Base-by-base conservation (phyloP, 78 protist genomes). In the slime mould (Dictyostelium discoideum) region DNA sequence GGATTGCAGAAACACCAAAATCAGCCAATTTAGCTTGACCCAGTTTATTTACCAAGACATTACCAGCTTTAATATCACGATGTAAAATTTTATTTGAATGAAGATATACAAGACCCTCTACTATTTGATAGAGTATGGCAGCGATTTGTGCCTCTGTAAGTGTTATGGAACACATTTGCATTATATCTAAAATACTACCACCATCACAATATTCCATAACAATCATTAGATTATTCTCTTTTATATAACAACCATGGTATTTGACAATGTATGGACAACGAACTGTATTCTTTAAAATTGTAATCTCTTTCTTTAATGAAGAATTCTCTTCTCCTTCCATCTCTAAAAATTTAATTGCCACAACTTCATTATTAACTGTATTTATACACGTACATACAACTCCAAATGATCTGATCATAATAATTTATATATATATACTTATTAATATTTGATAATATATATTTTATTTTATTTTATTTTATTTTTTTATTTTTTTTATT, bases 61-160 rank as follows among this genome's bases (percentile, higher is more conserved):
- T 97, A 40, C 96, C 98, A 37, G 97, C 97, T 42, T 97, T 95
- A 24, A 97, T 84, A 40, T 97, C 98, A 50, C 98, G 87, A 92
- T 97, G 98, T 39, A 96, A 20, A 18, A 88, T 82, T 76, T 96
- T 93, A 65, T 92, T 76, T 20, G 69, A 13, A 85, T 97, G 98
- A 46, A 97, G 88, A 92, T 96, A 97, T 40, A 81, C 85, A 2
- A 97, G 74, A 46, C 98, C 98, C 48, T 97, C 94, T 7, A 94
- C 26, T 57, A 92, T 60, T 82, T 92, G 92, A 69, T 83, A 81
- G 26, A 95, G 74, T 2, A 95, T 69, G 0, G 94, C 86, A 14
- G 97, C 93, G 7, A 95, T 87, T 26, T 82, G 92, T 16, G 11
- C 20, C 86, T 95, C 97, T 11, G 80, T 87, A 1, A 95, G 74